A percentile compares a stretch with the other conserved stretches of the same genome.
Evolutionary conservation across 441 rosid species (phyloP).

Genomic region (Erysimum cheiri): DNA sequence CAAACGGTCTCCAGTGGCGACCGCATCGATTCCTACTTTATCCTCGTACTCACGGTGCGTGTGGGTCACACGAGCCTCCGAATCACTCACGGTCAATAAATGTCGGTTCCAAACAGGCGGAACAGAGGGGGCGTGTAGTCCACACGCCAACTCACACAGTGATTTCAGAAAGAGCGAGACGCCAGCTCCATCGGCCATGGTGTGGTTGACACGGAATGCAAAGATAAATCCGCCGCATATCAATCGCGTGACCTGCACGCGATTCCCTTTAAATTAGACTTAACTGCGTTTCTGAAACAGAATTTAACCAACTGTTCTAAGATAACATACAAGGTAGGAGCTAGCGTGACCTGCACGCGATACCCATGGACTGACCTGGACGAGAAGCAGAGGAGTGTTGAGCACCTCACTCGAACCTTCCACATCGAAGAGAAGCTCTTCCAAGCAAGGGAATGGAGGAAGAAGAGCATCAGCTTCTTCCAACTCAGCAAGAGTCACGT

Average conservation of each 20-base stretch:
- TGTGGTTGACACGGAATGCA: conserved; percentile 44
- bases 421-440: conserved; percentile 60
- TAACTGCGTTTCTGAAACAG: too few species aligned
- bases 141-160: conserved; percentile 38
- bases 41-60: conserved; percentile 49
- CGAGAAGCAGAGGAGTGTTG: conserved; percentile 54
- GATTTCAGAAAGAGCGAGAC: conserved; percentile 36
- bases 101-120: conserved; percentile 48
- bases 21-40: conserved; percentile 26
- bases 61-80: conserved; percentile 43
- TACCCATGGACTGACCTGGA: conserved; percentile 51
- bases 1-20: background rate
- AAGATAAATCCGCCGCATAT: conserved; percentile 49
- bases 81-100: conserved; percentile 39
- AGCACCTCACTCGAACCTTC: conserved; percentile 54
- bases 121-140: conserved; percentile 18
- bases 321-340: too few species aligned
- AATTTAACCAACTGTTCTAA: too few species aligned
- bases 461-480: conserved; percentile 49
- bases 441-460: conserved; percentile 66
- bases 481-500: conserved; percentile 43
- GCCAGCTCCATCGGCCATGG: conserved; percentile 37
- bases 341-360: conserved; percentile 38
- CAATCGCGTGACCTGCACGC: conserved; percentile 42
- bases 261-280: background rate